Evolutionary conservation across 768 basidiomycete genomes (phyloP).

Genomic region (Rhodotorula sphaerocarpa): DNA sequence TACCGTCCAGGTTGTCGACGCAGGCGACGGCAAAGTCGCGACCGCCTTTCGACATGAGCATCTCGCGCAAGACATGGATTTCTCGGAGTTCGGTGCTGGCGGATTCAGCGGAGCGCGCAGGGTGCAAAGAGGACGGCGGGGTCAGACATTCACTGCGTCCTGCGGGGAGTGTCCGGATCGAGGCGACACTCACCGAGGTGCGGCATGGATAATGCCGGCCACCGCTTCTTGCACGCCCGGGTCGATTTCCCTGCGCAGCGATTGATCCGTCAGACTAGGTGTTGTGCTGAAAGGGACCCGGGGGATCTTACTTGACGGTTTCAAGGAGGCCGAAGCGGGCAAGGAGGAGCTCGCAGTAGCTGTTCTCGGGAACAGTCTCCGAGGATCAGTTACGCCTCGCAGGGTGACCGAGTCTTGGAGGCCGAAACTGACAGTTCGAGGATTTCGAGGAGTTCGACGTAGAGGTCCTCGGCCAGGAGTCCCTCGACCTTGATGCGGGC

Average conservation of each 20-base stretch:
- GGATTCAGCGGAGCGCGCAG: too few relatives aligned
- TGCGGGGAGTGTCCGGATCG: slow-evolving; percentile 49
- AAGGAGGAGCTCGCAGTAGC: slow-evolving; percentile 75
- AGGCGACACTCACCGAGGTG: slow-evolving; percentile 65
- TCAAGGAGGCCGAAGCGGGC: slow-evolving; percentile 89
- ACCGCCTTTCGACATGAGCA: slow-evolving; percentile 92
- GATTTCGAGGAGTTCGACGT: slow-evolving; percentile 56
- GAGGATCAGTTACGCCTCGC: too few relatives aligned
- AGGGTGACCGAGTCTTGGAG: too few relatives aligned
- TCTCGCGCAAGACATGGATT: slow-evolving; percentile 78
- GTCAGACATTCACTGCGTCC: background rate
- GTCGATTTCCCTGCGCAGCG: slow-evolving; percentile 63
- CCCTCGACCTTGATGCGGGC: slow-evolving; percentile 62
- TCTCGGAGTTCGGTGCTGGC: slow-evolving; percentile 37
- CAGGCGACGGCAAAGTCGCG: slow-evolving; percentile 77
- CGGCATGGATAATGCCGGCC: slow-evolving; percentile 77
- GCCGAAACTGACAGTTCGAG: slow-evolving; percentile 62
- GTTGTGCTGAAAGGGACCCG: too few relatives aligned
- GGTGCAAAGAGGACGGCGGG: background rate
- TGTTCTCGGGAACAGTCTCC: too few relatives aligned
- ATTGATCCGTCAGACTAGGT: too few relatives aligned
- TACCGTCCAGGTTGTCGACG: slow-evolving; percentile 71
- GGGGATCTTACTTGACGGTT: slow-evolving; percentile 54
- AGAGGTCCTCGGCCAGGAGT: slow-evolving; percentile 27
- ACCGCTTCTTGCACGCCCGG: slow-evolving; percentile 78